Base-by-base conservation (phyloP, 23 red algal species). In the Pyropia haitanensis region DNA sequence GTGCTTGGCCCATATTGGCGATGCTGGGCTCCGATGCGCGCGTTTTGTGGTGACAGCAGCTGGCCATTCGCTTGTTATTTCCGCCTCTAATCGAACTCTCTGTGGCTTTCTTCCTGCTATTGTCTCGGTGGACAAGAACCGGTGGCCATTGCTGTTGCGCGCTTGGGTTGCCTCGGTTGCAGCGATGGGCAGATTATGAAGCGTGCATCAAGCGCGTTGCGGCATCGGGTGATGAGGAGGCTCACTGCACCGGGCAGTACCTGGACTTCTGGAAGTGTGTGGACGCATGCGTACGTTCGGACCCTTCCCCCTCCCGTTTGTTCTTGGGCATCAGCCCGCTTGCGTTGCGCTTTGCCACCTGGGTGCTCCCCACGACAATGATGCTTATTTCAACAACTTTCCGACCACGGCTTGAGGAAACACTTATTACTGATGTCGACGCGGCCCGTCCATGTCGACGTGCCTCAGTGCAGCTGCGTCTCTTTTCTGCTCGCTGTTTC, bases 181-280 rank as follows among this genome's bases (percentile, higher is more conserved):
- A 85, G 80, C 30, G 60, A 26, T 87, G 80, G 81, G 63, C 60
- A 3, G 93, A 77, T 21, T 97, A 97, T 64, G 80, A 88, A 33
- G 93, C 85, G n/a, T 97, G 93, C 77, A 76, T 83, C 27, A 72
- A 72, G 13, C 68, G 93, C 46, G 73, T 97, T 25, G 68, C 87
- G 73, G 72, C 72, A 15, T 86, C 84, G 34, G 80, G 70, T 15
- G 81, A 67, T 28, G 93, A 85, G 14, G 93, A 97, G 52, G 93
- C 93, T 18, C 93, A 97, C 71, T 97, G 93, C 71, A 89, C 85
- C 64, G 93, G 93, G 13, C 93, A 97, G 65, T 96, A 89, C 59
- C 75, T 96, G 34, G 91, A 96, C 65, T 96, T 96, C 62, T 96
- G 83, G 83, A 73, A 70, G 25, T 96, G 91, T 68, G 80, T 96